Percentiles rank a stretch among this genome's conserved stretches.
phyloP scores from a whole-genome alignment of 345 rosid genomes.

The Salix caprea region DNA sequence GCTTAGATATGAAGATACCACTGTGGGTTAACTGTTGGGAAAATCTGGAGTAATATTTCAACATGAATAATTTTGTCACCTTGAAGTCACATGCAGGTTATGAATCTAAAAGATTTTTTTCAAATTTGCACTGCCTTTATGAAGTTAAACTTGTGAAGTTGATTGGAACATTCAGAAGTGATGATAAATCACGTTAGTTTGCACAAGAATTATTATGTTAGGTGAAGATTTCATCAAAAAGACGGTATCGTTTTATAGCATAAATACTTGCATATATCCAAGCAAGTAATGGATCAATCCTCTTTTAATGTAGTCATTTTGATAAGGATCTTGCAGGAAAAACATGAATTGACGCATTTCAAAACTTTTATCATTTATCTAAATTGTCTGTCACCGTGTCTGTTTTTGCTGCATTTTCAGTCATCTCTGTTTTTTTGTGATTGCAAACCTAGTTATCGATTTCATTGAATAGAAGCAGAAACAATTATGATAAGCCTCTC shows the following conservation, averaged over 20 bases:
- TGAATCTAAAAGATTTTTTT: not conserved
- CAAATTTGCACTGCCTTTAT: not conserved
- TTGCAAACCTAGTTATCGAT: too few relatives aligned
- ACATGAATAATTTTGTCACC: not conserved
- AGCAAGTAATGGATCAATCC: too few relatives aligned
- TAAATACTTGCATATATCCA: too few relatives aligned
- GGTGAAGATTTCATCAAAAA: too few relatives aligned
- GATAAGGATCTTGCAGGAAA: not conserved
- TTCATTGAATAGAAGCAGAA: too few relatives aligned
- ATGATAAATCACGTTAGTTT: not conserved
- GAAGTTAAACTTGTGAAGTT: not conserved
- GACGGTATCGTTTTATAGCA: not conserved
- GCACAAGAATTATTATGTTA: too few relatives aligned
- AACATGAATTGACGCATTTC: not conserved
- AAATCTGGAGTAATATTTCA: not conserved
- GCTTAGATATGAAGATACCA: not conserved
- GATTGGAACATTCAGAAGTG: not conserved
- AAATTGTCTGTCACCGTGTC: too few relatives aligned
- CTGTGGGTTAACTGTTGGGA: not conserved
- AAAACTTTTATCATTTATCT: not conserved
- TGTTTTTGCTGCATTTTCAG: too few relatives aligned
- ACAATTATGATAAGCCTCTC: too few relatives aligned
- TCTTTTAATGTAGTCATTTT: too few relatives aligned
- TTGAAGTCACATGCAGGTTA: not conserved
- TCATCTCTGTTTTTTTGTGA: too few relatives aligned